phyloP scores from a whole-genome alignment of 352 stramenopile genomes.

The Pythium aristosporum region DNA sequence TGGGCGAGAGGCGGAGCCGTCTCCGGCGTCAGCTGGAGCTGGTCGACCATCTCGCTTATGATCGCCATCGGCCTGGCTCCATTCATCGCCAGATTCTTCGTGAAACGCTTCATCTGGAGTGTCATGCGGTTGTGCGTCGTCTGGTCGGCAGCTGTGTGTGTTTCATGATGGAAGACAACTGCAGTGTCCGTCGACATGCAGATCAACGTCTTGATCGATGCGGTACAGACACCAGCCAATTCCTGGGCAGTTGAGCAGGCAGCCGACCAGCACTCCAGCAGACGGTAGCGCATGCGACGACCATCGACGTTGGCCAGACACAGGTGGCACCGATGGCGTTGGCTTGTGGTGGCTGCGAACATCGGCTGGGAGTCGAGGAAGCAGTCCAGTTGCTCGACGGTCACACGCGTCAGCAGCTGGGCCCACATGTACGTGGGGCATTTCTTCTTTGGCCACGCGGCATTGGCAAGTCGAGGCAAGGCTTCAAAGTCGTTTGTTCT shows the following conservation, averaged over 20 bases:
- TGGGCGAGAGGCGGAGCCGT: conserved; percentile 2
- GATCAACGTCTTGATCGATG: background rate
- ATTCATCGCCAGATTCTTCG: background rate
- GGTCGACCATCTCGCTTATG: conserved; percentile 4
- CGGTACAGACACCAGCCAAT: background rate
- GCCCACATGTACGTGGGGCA: too few relatives aligned
- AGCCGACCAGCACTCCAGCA: too few relatives aligned
- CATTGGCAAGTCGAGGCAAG: too few relatives aligned
- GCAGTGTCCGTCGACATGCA: background rate
- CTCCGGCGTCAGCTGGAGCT: conserved; percentile 12
- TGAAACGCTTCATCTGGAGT: conserved; percentile 8
- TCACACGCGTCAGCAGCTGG: too few relatives aligned
- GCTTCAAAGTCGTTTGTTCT: too few relatives aligned
- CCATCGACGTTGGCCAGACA: too few relatives aligned
- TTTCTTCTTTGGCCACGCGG: too few relatives aligned
- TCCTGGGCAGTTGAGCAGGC: background rate
- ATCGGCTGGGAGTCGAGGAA: too few relatives aligned
- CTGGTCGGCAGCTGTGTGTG: background rate
- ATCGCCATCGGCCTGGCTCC: conserved; percentile 11
- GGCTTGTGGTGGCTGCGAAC: too few relatives aligned
- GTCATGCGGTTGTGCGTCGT: conserved; percentile 5
- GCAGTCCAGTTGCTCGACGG: too few relatives aligned
- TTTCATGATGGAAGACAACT: conserved; percentile 1
- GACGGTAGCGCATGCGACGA: too few relatives aligned
- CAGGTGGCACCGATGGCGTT: too few relatives aligned